Evolutionary conservation across 2,329 filamentous ascomycete species (phyloP).

Genomic region (Ascocoryne sarcoides): DNA sequence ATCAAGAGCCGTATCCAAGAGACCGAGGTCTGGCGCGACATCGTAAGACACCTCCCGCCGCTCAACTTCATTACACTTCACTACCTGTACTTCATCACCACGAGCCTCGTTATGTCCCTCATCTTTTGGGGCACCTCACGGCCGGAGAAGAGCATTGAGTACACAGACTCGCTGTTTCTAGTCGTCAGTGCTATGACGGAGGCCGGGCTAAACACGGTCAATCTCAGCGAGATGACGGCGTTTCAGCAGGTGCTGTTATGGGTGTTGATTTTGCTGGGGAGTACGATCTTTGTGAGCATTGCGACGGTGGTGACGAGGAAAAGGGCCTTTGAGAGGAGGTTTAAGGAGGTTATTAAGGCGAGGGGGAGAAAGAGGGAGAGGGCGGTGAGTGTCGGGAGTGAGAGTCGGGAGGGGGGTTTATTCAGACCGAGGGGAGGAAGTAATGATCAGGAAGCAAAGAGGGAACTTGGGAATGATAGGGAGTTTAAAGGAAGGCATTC

Average conservation of each 20-base stretch:
- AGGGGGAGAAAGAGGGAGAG: background rate
- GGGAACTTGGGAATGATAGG: too few species aligned
- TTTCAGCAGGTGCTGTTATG: slow-evolving; percentile 62
- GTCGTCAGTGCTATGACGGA: slow-evolving; percentile 58
- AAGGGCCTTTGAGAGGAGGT: slow-evolving; percentile 18
- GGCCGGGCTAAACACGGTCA: slow-evolving; percentile 59
- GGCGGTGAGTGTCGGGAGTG: too few species aligned
- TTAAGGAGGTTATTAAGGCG: background rate
- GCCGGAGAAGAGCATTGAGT: slow-evolving; percentile 43
- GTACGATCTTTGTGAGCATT: slow-evolving; percentile 55
- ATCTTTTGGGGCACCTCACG: slow-evolving; percentile 53
- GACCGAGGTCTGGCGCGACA: too few species aligned
- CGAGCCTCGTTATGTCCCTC: slow-evolving; percentile 44
- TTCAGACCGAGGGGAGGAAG: too few species aligned
- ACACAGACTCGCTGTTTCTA: slow-evolving; percentile 58
- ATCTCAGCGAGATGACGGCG: slow-evolving; percentile 54
- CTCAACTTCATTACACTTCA: slow-evolving; percentile 58
- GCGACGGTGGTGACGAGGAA: slow-evolving; percentile 54
- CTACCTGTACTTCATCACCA: slow-evolving; percentile 55
- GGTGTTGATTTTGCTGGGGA: slow-evolving; percentile 55
- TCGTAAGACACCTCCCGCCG: slow-evolving; percentile 1
- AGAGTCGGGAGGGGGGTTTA: too few species aligned
- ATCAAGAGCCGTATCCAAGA: too few species aligned
- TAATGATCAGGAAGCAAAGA: too few species aligned
- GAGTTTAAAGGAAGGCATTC: too few species aligned